Conservation (phyloP, 2,329 filamentous ascomycete genomes). For the Stachybotrys chartarum region DNA sequence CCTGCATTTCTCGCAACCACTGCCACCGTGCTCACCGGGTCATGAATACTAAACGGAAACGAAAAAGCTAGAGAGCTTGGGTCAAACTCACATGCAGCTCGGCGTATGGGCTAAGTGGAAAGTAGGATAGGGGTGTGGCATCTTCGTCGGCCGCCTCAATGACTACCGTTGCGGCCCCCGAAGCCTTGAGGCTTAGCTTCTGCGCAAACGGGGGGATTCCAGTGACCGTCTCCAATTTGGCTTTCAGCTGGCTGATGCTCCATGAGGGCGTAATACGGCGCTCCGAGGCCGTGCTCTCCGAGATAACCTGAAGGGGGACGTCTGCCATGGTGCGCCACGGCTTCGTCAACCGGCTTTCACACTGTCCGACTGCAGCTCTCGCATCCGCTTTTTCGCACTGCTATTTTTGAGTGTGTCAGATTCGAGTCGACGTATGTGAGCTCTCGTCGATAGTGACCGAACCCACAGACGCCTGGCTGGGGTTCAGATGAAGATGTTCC, state of each 20-base stretch:
- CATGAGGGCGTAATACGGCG: slow-evolving; percentile 88
- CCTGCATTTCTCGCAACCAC: too few relatives aligned
- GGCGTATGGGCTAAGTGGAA: slow-evolving; percentile 65
- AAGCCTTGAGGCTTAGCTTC: slow-evolving; percentile 62
- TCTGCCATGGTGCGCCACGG: slow-evolving; percentile 49
- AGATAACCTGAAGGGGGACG: slow-evolving; percentile 67
- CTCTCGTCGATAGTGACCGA: too few relatives aligned
- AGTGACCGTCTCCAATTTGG: slow-evolving; percentile 86
- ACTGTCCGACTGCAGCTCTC: background rate
- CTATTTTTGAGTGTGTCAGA: too few relatives aligned
- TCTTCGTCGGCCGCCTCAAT: slow-evolving; percentile 71
- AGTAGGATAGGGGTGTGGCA: slow-evolving; percentile 52
- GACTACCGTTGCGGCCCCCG: slow-evolving; percentile 50
- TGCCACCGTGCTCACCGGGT: too few relatives aligned
- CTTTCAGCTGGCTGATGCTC: slow-evolving; percentile 77
- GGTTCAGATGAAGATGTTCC: too few relatives aligned
- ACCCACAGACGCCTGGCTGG: too few relatives aligned
- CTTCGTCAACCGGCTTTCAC: background rate
- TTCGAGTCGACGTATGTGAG: too few relatives aligned
- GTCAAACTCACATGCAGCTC: slow-evolving; percentile 66
- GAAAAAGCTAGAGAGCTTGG: slow-evolving; percentile 3
- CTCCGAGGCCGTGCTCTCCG: slow-evolving; percentile 74
- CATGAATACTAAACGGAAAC: too few relatives aligned
- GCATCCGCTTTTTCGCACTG: too few relatives aligned
- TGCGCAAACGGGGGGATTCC: slow-evolving; percentile 80